Base-by-base conservation (phyloP, 371 early-diverging fungal species). In the Apophysomyces trapeziformis region DNA sequence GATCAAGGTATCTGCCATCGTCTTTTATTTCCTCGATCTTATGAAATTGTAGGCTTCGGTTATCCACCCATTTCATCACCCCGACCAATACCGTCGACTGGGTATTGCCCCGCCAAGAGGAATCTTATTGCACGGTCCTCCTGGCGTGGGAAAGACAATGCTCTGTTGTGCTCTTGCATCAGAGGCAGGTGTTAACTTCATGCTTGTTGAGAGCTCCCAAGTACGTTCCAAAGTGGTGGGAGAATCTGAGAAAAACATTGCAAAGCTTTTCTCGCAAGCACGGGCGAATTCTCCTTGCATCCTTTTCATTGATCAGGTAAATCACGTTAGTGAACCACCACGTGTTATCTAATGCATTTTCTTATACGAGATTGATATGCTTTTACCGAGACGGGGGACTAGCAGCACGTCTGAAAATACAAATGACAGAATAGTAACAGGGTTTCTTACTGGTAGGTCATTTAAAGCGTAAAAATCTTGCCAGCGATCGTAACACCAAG, bases 141-240 rank as follows among this genome's bases (percentile, higher is more conserved):
- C 99, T 2, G 99, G 99, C 9, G 98, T 98, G 62, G 99, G 99
- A 61, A 99, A 99, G 80, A 99, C 99, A 0, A 86, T 94, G 89
- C 79, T 99, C 1, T 98, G 99, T 45, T 91, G 92, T 73, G 99
- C 99, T 0, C 78, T 99, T 38, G 97, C 99, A 0, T 89, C 91
- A 14, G 96, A 95, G 46, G 71, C 84, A 4, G 87, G 87, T 2
- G 84, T 92, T 63, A 93, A 92, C 57, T 88, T 88, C 63, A 89
- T 93, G 79, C 80, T 89, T 60, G 89, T 90, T 1, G 92, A 92
- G 87, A 86, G 90, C 26, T 86, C 92, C 7, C 91, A 92, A 73
- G 74, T 94, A 37, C 81, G 92, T 45, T 94, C 94, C 43, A 93
- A 91, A 69, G 72, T 93, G 5, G 91, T 94, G 12, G 94, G 94